Evolutionary conservation across 257 asterid species (phyloP).

Genomic region (Ballota nigra): DNA sequence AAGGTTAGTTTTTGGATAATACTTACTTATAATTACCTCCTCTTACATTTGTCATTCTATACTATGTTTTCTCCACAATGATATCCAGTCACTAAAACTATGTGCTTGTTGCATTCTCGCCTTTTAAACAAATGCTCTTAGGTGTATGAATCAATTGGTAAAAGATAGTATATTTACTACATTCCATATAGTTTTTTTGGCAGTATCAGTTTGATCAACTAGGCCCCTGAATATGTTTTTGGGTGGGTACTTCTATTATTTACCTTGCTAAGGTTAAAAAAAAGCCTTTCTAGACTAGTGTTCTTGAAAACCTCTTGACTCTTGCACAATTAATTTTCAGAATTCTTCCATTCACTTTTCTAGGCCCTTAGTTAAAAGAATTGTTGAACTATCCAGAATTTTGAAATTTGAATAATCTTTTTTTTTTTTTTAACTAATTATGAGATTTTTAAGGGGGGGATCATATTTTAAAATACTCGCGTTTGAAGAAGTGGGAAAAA

Average conservation of each 20-base stretch:
- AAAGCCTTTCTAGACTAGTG: background rate
- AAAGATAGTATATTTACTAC: background rate
- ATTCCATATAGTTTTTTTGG: slow-evolving; percentile 7
- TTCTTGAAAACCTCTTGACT: background rate
- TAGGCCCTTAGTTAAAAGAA: no score
- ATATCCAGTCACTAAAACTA: slow-evolving; percentile 9
- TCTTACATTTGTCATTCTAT: background rate
- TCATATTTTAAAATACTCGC: no score
- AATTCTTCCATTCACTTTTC: background rate
- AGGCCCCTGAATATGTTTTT: background rate
- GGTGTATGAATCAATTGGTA: background rate
- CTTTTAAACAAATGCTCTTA: background rate
- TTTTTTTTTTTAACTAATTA: no score
- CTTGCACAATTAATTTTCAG: background rate
- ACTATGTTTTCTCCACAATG: background rate
- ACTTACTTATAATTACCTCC: background rate
- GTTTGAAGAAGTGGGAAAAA: no score
- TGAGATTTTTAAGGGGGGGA: no score
- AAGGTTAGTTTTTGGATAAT: slow-evolving; percentile 52
- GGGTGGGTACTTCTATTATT: background rate
- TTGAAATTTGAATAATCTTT: no score
- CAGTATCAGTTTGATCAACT: background rate
- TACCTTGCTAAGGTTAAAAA: background rate
- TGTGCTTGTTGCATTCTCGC: slow-evolving; percentile 16
- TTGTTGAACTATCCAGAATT: no score